Percentiles rank a stretch among this genome's conserved stretches.
Conservation (phyloP, 2,329 filamentous ascomycete genomes). For the Dothidotthia symphoricarpi region DNA sequence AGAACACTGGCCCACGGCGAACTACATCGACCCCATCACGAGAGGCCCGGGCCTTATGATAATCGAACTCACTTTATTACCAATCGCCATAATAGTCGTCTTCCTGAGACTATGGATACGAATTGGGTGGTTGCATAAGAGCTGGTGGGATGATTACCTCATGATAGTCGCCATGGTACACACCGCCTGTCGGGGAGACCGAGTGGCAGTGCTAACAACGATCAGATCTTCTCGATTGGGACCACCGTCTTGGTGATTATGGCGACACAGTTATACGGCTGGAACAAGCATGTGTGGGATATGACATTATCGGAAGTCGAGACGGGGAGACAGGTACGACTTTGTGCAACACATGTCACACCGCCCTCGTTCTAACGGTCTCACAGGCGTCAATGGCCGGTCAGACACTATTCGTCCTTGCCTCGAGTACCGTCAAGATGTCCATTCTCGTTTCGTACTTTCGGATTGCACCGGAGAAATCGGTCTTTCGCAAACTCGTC, state of each 20-base stretch:
- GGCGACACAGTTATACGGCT: conserved; percentile 40
- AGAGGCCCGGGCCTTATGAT: conserved; percentile 45
- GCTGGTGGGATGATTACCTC: conserved; percentile 42
- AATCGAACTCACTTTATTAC: conserved; percentile 39
- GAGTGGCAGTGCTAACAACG: conserved; percentile 17
- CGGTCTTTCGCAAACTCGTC: conserved; percentile 40
- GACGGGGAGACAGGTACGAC: conserved; percentile 36
- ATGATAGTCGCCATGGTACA: conserved; percentile 40
- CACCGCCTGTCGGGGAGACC: conserved; percentile 10
- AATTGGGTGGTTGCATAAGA: conserved; percentile 39
- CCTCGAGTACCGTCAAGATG: conserved; percentile 40
- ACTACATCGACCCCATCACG: conserved; percentile 46
- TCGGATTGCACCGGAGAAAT: conserved; percentile 41
- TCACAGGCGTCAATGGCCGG: conserved; percentile 41
- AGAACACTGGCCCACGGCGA: conserved; percentile 43
- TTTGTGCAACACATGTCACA: conserved; percentile 16
- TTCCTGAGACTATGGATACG: conserved; percentile 37
- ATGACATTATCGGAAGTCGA: conserved; percentile 28
- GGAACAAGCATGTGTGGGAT: conserved; percentile 43
- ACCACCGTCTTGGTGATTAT: conserved; percentile 37
- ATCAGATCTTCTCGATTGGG: conserved; percentile 34
- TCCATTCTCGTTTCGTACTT: conserved; percentile 43
- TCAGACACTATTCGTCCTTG: conserved; percentile 41
- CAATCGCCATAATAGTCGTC: conserved; percentile 39
- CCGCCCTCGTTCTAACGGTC: conserved; percentile 19